Evolutionary conservation across 176 grass and related monocot genomes (phyloP).

Genomic region (Pontederia paniculata): DNA sequence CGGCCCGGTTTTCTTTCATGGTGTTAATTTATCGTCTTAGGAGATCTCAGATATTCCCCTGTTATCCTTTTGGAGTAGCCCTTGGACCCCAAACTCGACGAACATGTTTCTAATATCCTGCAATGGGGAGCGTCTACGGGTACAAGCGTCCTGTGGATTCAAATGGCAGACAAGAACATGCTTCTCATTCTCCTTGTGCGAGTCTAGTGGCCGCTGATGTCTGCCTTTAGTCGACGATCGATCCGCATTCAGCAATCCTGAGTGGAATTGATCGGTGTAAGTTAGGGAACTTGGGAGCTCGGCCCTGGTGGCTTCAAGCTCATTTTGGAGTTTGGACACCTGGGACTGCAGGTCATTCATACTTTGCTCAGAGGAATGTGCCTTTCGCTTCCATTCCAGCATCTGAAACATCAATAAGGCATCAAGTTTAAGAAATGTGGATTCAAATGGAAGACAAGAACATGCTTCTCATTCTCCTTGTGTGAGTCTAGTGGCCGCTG

Average conservation of each 20-base stretch:
- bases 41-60: too few species aligned
- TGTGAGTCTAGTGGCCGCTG: constrained; percentile 17
- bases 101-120: constrained; percentile 60
- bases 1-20: too few species aligned
- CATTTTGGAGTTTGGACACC: constrained; percentile 51
- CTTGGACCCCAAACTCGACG: background rate
- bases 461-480: constrained; percentile 69
- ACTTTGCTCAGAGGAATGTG: constrained; percentile 36
- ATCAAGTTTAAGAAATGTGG: too few species aligned
- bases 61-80: too few species aligned
- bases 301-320: constrained; percentile 41
- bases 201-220: constrained; percentile 18
- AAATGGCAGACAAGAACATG: constrained; percentile 57
- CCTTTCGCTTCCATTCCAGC: constrained; percentile 62
- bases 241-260: constrained; percentile 34
- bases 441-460: constrained; percentile 63
- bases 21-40: too few species aligned
- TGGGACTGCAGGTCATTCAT: constrained; percentile 41
- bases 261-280: constrained; percentile 18
- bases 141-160: constrained; percentile 40
- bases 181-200: constrained; percentile 60
- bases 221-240: constrained; percentile 20
- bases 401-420: constrained; percentile 29
- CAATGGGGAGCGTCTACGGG: constrained; percentile 36
- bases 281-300: constrained; percentile 18